These are phyloP conservation scores for Zymoseptoria crescenta DNA, from an alignment of 2,329 filamentous ascomycete species.

Conservation along the genomic window DNA sequence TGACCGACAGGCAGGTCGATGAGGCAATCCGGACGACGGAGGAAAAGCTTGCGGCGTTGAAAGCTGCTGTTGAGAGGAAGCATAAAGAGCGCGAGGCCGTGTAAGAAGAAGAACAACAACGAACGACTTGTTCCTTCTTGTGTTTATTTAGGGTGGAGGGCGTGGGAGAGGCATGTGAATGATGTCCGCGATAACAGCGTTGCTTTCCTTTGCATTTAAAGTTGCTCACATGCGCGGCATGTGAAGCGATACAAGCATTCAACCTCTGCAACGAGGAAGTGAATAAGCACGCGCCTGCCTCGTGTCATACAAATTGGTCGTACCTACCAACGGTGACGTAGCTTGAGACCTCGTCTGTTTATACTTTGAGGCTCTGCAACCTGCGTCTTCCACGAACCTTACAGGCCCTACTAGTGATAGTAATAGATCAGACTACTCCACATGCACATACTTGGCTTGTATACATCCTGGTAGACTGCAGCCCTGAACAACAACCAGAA, in stretches of 20 bases:
- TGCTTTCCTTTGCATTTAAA: not conserved
- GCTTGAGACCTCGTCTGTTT: not conserved
- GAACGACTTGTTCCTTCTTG: too few relatives aligned
- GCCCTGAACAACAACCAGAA: not conserved
- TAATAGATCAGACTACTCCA: not conserved
- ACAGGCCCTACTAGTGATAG: too few relatives aligned
- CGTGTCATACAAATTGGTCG: too few relatives aligned
- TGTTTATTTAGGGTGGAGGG: not conserved
- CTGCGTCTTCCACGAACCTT: not conserved
- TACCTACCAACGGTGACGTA: not conserved
- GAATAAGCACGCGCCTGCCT: too few relatives aligned
- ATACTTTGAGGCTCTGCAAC: not conserved
- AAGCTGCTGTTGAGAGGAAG: conserved; percentile 59
- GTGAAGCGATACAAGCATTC: not conserved
- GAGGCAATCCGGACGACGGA: conserved; percentile 79
- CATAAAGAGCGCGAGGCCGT: not conserved
- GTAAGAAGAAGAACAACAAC: not conserved
- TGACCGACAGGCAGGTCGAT: conserved; percentile 77
- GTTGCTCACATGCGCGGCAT: not conserved
- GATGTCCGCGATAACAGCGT: not conserved
- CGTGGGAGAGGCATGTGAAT: not conserved
- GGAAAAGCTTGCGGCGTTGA: conserved; percentile 70
- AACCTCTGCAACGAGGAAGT: too few relatives aligned
- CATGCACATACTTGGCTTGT: not conserved
- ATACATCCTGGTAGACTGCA: not conserved